Evolutionary conservation across 768 basidiomycete species (phyloP), one percentile per base, ranked within the genome.

Genomic region (Mycena rosella): DNA sequence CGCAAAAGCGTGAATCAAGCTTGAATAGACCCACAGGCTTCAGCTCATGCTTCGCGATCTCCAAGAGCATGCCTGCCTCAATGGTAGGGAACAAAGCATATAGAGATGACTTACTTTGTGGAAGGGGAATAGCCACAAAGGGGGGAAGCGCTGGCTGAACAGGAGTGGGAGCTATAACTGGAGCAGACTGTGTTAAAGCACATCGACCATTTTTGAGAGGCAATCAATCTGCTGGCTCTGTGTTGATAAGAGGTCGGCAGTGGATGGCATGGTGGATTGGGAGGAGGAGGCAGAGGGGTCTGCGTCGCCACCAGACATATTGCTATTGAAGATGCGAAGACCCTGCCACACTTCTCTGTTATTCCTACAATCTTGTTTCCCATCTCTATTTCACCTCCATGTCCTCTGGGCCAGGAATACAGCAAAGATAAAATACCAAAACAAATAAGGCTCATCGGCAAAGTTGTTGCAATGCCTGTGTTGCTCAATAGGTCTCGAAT

Each of bases 41-140:
- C 7, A 54, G 11, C 34, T 54, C 53, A 15, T 54, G 53, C 34
- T 34, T 32, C 13, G 53, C 53, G 36, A 54, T 54, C 32, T 54
- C 53, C 53, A 54, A 54, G 1, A 54, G 53, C 53, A 54, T 54
- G 36, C 53, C 53, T 54, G 53, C 53, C 53, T 54, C 53, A 34
- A 54, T 54, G 53, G 53, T 24, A 15, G 53, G 53, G 22, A 54
- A 54, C 34, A 54, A 13, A 17, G 53, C 30, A 38, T 53, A 53
- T 54, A 54, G 24, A 13, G 53, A 36, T 30, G 51, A 52, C 53
- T 54, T 54, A 54, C 53, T 54, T 20, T 54, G 53, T n/a, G 53
- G 34, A 54, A 34, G 53, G 6, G 36, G 20, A 36, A 54, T 34
- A 9, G 53, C 53, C 53, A 26, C 22, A 38, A 54, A 54, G 20